Base-by-base conservation (phyloP, 1,284 basidiomycete species). In the Naganishia sp. region DNA sequence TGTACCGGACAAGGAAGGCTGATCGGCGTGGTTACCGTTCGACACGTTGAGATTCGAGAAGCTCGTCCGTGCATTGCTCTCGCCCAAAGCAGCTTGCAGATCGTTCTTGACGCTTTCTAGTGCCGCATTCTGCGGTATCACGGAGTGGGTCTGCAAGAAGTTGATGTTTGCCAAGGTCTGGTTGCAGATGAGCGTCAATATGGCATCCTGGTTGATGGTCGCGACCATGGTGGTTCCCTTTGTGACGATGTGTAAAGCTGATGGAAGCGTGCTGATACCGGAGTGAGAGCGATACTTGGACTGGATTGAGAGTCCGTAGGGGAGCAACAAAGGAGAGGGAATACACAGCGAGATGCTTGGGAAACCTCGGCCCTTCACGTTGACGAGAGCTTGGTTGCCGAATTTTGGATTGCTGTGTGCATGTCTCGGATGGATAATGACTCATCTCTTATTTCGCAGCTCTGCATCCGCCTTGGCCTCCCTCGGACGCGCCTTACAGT, bases 131-230 rank as follows among this genome's bases (percentile, higher is more conserved):
- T 41, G n/a, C 3, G 47, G 58, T 28, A 61, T 61, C 11, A 61
- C 47, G 15, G 58, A 61, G n/a, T 61, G 47, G 2, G 47, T 41
- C 50, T 61, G 25, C 6, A 61, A 28, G 21, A 61, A 42, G 35
- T 47, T 47, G 47, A 61, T 50, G 35, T 61, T 61, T 28, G 58
- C 58, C 15, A 61, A 42, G 13, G 58, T 61, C 28, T 61, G 58
- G 42, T 51, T 42, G 47, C 58, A 61, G 32, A 61, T 15, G 6
- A 61, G 47, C 21, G 32, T 50, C 35, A 61, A 42, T 4, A 61
- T 39, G 13, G 47, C 58, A 21, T 61, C 58, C 18, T 50, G 58
- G 23, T 61, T 41, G 47, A 50, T 28, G 28, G 47, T 15, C 3
- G 47, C 47, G 17, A 50, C 45, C 35, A 51, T 61, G n/a, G 45